phyloP scores from a whole-genome alignment of 1,284 basidiomycete species.

The Ustilago curta region DNA sequence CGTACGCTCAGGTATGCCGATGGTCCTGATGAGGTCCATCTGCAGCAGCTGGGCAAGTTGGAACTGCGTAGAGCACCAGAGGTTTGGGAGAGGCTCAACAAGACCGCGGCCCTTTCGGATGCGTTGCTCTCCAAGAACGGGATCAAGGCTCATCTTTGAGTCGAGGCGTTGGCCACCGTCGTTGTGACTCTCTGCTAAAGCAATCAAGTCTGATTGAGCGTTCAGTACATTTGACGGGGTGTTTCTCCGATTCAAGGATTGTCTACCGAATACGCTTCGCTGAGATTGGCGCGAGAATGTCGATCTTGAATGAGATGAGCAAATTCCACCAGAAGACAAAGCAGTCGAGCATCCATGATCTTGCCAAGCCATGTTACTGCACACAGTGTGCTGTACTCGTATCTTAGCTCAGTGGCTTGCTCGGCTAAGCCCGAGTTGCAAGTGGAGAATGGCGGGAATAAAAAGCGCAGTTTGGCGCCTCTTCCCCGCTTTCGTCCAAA shows the following conservation, averaged over 20 bases:
- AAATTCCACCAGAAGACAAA: no score
- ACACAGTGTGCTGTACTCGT: no score
- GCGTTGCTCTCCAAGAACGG: slow-evolving; percentile 49
- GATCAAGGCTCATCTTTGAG: slow-evolving; percentile 56
- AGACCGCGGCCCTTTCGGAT: slow-evolving; percentile 36
- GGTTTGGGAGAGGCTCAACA: slow-evolving; percentile 55
- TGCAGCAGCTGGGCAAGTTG: slow-evolving; percentile 89
- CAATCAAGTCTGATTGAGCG: not conserved
- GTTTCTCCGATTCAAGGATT: not conserved
- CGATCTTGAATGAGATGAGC: no score
- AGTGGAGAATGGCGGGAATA: slow-evolving; percentile 23
- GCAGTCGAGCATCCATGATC: no score
- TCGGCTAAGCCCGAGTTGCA: not conserved
- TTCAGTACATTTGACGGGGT: not conserved
- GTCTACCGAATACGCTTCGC: not conserved
- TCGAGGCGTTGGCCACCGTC: not conserved
- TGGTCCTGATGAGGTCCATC: slow-evolving; percentile 78
- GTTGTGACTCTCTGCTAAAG: not conserved
- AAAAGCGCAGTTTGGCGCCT: not conserved
- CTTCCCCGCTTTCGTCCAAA: slow-evolving; percentile 10
- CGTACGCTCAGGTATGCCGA: slow-evolving; percentile 74
- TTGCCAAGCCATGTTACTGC: no score
- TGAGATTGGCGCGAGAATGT: no score
- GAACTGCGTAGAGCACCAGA: slow-evolving; percentile 72
- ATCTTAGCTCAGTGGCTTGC: no score